Conservation (phyloP, 176 grass and related monocot species). For the Oryza coarctata region DNA sequence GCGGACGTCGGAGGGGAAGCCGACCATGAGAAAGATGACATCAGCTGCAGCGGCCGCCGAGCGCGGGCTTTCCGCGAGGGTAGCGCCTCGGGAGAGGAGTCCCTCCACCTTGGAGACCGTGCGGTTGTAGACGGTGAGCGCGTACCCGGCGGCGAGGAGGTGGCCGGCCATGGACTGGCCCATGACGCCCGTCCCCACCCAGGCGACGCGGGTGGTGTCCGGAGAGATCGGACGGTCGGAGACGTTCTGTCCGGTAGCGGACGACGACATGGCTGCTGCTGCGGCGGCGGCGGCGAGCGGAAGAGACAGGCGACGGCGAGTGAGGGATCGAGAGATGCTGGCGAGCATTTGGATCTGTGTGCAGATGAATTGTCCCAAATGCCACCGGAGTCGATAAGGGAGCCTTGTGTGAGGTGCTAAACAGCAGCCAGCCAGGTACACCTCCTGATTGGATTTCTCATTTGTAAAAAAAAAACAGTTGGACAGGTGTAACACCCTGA, state of each 20-base stretch:
- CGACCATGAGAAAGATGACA: slow-evolving; percentile 96
- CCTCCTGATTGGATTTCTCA: no score
- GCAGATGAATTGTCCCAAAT: slow-evolving; percentile 27
- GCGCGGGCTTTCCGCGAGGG: slow-evolving; percentile 45
- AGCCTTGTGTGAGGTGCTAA: neutral
- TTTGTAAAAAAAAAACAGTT: no score
- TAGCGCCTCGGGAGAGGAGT: slow-evolving; percentile 57
- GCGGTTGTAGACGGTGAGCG: slow-evolving; percentile 81
- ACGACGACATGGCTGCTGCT: slow-evolving; percentile 47
- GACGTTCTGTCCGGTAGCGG: slow-evolving; percentile 17
- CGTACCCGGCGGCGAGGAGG: slow-evolving; percentile 77
- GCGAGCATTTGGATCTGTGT: slow-evolving; percentile 34
- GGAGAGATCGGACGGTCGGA: slow-evolving; percentile 35
- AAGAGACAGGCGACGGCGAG: slow-evolving; percentile 28
- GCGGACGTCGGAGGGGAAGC: slow-evolving; percentile 83
- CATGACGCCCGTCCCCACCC: slow-evolving; percentile 94
- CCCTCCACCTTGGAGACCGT: slow-evolving; percentile 68
- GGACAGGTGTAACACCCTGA: no score
- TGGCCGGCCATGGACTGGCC: slow-evolving; percentile 91
- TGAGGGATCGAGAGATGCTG: slow-evolving; percentile 33
- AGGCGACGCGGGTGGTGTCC: slow-evolving; percentile 62
- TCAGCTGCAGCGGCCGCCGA: slow-evolving; percentile 58
- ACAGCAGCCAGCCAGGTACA: neutral
- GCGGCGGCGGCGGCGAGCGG: slow-evolving; percentile 10
- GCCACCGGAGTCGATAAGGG: slow-evolving; percentile 22